Conservation (phyloP, 1,284 basidiomycete species). For the Moesziomyces sp. region DNA sequence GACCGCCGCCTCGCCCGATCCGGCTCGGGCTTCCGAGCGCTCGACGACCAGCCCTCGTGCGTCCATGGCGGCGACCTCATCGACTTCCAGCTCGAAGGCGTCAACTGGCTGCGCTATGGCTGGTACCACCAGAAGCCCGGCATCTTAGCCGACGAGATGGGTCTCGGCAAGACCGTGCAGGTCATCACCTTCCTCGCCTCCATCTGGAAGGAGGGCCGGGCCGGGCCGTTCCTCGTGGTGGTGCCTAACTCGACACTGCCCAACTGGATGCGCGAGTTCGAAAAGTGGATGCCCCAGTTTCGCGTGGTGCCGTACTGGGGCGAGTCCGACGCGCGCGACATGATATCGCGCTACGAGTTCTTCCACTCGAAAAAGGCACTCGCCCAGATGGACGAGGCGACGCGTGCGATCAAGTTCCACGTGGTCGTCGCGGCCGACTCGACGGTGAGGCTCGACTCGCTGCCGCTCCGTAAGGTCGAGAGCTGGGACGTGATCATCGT, state of each 20-base stretch:
- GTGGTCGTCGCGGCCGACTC: conserved; percentile 54
- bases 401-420: conserved; percentile 45
- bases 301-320: conserved; percentile 82
- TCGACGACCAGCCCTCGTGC: conserved; percentile 69
- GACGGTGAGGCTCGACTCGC: conserved; percentile 33
- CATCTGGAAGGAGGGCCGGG: conserved; percentile 71
- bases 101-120: conserved; percentile 80
- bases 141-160: conserved; percentile 98
- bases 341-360: conserved; percentile 85
- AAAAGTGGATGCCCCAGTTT: conserved; percentile 83
- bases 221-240: conserved; percentile 84
- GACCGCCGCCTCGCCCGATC: conserved; percentile 40
- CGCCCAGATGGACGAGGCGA: conserved; percentile 54
- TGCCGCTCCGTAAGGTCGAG: conserved; percentile 76
- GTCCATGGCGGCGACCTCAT: conserved; percentile 69
- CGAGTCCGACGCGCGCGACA: conserved; percentile 74
- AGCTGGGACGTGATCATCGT: conserved; percentile 92
- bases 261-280: conserved; percentile 84
- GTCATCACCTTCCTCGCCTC: conserved; percentile 86
- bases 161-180: conserved; percentile 90
- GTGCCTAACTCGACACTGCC: conserved; percentile 94
- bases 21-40: conserved; percentile 59
- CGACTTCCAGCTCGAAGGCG: conserved; percentile 79
- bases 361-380: conserved; percentile 72
- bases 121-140: conserved; percentile 78